phyloP scores from a whole-genome alignment of 2,329 filamentous ascomycete species.

The Nemania sp. region DNA sequence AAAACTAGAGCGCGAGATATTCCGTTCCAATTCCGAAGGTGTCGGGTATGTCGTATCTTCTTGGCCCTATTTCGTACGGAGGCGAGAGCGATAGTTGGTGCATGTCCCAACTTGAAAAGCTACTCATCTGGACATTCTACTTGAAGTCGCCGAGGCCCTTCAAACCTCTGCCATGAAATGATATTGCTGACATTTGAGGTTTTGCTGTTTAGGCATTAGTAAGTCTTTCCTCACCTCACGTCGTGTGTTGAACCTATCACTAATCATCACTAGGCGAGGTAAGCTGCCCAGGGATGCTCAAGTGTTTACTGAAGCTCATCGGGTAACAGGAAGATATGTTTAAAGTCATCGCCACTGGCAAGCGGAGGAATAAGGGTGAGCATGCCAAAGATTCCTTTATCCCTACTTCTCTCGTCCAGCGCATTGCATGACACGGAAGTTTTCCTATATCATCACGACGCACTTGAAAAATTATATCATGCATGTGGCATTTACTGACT shows the following conservation, averaged over 20 bases:
- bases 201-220: constrained; percentile 59
- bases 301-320: constrained; percentile 1
- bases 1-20: constrained; percentile 80
- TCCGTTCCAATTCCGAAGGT: constrained; percentile 94
- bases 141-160: too few relatives aligned
- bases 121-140: too few relatives aligned
- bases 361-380: constrained; percentile 77
- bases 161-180: neutral
- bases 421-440: too few relatives aligned
- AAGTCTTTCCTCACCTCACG: constrained; percentile 59
- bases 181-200: constrained; percentile 6
- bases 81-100: neutral
- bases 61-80: neutral
- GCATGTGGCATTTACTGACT: constrained; percentile 49
- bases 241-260: neutral
- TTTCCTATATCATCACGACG: neutral
- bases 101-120: too few relatives aligned
- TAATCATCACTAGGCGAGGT: constrained; percentile 34
- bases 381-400: constrained; percentile 46
- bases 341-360: constrained; percentile 89
- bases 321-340: constrained; percentile 75
- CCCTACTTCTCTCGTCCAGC: constrained; percentile 49
- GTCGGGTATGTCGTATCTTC: constrained; percentile 69
- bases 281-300: neutral
- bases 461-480: neutral